phyloP scores from a whole-genome alignment of 1,284 basidiomycete genomes.

The Pholiota adiposa region DNA sequence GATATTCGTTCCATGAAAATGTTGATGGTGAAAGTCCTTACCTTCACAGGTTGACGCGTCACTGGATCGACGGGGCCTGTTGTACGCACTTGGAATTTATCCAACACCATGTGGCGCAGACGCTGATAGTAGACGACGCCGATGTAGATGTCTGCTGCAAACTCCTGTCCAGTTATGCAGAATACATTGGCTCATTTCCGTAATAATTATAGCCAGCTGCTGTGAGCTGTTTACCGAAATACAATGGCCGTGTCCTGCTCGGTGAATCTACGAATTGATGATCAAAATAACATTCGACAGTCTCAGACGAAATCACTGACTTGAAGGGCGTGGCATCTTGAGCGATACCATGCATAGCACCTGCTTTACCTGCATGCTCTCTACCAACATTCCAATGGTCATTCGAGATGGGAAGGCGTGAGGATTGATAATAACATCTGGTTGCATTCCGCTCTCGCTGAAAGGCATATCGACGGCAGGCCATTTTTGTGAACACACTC shows the following conservation, averaged over 20 bases:
- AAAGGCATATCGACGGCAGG: conserved; percentile 99
- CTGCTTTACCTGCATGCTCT: conserved; percentile 98
- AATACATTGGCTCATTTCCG: conserved; percentile 99
- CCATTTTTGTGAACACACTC: conserved; percentile 99
- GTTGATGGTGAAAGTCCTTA: conserved; percentile 36
- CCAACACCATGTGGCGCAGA: conserved; percentile 98
- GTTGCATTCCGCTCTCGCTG: conserved; percentile 98
- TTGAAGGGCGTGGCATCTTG: conserved; percentile 99
- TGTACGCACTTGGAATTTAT: conserved; percentile 99
- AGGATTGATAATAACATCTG: conserved; percentile 99
- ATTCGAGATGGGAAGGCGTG: conserved; percentile 99
- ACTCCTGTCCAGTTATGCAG: conserved; percentile 98
- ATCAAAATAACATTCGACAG: conserved; percentile 12
- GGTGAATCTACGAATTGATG: conserved; percentile 69
- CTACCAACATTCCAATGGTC: conserved; percentile 99
- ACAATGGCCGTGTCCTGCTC: conserved; percentile 96
- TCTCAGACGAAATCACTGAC: conserved; percentile 46
- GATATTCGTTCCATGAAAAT: background rate
- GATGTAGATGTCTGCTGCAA: conserved; percentile 97
- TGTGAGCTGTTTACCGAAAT: conserved; percentile 95
- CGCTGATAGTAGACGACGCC: conserved; percentile 99
- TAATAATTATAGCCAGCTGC: conserved; percentile 98
- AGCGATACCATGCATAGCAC: conserved; percentile 96
- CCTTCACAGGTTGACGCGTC: conserved; percentile 98
- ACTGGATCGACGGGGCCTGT: conserved; percentile 96